phyloP scores from a whole-genome alignment of 2,329 filamentous ascomycete genomes.

The Fusarium equiseti region DNA sequence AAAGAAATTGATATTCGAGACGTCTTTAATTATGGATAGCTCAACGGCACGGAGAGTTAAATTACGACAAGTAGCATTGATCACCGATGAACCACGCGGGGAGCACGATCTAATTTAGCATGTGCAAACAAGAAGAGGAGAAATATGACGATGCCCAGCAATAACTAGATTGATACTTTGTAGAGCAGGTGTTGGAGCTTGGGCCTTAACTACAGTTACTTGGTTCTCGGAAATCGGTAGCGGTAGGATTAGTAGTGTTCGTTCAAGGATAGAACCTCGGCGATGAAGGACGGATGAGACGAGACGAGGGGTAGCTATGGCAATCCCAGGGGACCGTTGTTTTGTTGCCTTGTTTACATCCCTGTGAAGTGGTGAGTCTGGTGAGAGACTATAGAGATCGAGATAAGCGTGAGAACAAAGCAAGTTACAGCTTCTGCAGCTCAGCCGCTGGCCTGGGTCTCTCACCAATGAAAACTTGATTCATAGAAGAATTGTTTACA shows the following conservation, averaged over 20 bases:
- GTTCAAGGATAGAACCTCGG: slow-evolving; percentile 7
- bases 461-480: slow-evolving; percentile 25
- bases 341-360: slow-evolving; percentile 39
- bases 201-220: slow-evolving; percentile 9
- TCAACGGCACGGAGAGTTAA: slow-evolving; percentile 37
- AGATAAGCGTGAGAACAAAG: slow-evolving; percentile 19
- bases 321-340: slow-evolving; percentile 29
- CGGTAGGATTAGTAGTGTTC: background rate
- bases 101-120: slow-evolving; percentile 17
- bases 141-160: slow-evolving; percentile 3
- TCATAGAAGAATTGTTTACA: slow-evolving; percentile 36
- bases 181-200: slow-evolving; percentile 8
- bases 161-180: background rate
- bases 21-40: slow-evolving; percentile 41
- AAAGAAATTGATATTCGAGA: slow-evolving; percentile 1
- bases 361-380: slow-evolving; percentile 11
- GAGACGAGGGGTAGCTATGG: slow-evolving; percentile 25
- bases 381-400: slow-evolving; percentile 22
- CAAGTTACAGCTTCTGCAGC: slow-evolving; percentile 22
- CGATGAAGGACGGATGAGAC: slow-evolving; percentile 9
- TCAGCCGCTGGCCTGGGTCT: slow-evolving; percentile 3
- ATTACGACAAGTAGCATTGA: slow-evolving; percentile 44
- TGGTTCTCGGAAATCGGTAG: slow-evolving; percentile 19
- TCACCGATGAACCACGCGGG: slow-evolving; percentile 34
- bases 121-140: slow-evolving; percentile 15